A percentile compares a stretch with the other conserved stretches of the same genome.
Conservation (phyloP, 2,329 filamentous ascomycete genomes). For the Penicillium vulpinum region DNA sequence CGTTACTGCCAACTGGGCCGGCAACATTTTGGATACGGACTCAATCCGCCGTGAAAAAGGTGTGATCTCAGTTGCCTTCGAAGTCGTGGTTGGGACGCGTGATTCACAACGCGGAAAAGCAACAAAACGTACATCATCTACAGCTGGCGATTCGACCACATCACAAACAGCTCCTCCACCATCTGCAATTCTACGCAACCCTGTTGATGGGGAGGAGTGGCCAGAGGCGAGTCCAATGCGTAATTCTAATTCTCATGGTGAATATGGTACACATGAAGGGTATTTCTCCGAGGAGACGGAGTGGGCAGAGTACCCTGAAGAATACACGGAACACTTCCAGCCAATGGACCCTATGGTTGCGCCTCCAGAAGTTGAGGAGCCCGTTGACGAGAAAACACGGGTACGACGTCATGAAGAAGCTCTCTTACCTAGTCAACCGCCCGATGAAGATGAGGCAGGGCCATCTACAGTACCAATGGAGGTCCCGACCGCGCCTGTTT, state of each 20-base stretch:
- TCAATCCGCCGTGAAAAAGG: slow-evolving; percentile 84
- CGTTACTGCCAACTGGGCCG: slow-evolving; percentile 45
- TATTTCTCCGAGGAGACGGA: slow-evolving; percentile 20
- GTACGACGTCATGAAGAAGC: slow-evolving; percentile 74
- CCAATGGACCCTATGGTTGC: slow-evolving; percentile 27
- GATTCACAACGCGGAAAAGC: slow-evolving; percentile 66
- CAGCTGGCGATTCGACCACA: slow-evolving; percentile 33
- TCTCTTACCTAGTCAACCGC: slow-evolving; percentile 77
- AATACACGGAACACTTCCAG: slow-evolving; percentile 26
- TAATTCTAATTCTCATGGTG: slow-evolving; percentile 17
- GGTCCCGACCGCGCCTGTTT: slow-evolving; percentile 47
- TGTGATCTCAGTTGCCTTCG: slow-evolving; percentile 83
- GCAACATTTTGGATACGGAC: slow-evolving; percentile 83
- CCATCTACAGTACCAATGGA: slow-evolving; percentile 44
- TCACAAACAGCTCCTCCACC: slow-evolving; percentile 18
- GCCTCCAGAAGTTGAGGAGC: slow-evolving; percentile 59
- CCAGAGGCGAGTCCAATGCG: slow-evolving; percentile 24
- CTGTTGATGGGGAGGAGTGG: slow-evolving; percentile 32
- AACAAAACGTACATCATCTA: slow-evolving; percentile 32
- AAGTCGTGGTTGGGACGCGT: slow-evolving; percentile 80
- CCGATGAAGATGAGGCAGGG: slow-evolving; percentile 49
- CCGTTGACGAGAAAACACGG: slow-evolving; percentile 77
- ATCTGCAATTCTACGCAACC: slow-evolving; percentile 11
- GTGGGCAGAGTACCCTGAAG: slow-evolving; percentile 33
- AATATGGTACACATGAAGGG: slow-evolving; percentile 20